Percentiles rank a stretch among this genome's conserved stretches.
Evolutionary conservation across 1,284 basidiomycete species (phyloP).

Genomic region (Ustilago xerochloae): DNA sequence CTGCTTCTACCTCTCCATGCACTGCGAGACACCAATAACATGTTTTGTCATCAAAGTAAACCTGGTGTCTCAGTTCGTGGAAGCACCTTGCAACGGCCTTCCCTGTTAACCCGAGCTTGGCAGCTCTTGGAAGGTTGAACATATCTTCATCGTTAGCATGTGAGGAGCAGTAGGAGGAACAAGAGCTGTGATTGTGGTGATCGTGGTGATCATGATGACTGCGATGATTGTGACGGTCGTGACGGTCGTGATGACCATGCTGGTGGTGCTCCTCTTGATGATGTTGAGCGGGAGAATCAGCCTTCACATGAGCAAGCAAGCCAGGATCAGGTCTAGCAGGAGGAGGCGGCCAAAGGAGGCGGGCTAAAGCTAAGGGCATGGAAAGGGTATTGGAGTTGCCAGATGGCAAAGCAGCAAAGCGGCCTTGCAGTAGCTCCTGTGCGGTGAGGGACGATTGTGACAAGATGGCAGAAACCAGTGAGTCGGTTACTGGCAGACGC

Average conservation of each 20-base stretch:
- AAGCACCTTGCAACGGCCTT: conserved; percentile 9
- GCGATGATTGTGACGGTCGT: background rate
- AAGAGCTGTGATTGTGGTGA: background rate
- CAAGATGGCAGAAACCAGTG: background rate
- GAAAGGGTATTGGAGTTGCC: background rate
- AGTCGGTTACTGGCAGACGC: background rate
- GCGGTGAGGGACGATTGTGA: background rate
- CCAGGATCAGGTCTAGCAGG: background rate
- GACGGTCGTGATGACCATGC: background rate
- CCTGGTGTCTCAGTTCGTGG: conserved; percentile 4
- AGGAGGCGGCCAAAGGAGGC: background rate
- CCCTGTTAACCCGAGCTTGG: background rate
- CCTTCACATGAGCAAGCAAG: background rate
- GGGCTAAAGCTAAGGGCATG: background rate
- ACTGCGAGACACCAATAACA: background rate
- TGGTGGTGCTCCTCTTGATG: background rate
- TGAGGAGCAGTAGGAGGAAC: background rate
- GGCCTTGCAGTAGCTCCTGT: background rate
- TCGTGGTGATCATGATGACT: background rate
- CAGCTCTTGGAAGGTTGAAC: background rate
- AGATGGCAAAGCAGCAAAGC: background rate
- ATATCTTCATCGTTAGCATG: background rate
- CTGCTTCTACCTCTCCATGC: background rate
- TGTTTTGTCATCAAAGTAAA: background rate
- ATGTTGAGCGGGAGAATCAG: background rate